phyloP scores from a whole-genome alignment of 2,329 filamentous ascomycete genomes.

The Incumbomyces lentus region DNA sequence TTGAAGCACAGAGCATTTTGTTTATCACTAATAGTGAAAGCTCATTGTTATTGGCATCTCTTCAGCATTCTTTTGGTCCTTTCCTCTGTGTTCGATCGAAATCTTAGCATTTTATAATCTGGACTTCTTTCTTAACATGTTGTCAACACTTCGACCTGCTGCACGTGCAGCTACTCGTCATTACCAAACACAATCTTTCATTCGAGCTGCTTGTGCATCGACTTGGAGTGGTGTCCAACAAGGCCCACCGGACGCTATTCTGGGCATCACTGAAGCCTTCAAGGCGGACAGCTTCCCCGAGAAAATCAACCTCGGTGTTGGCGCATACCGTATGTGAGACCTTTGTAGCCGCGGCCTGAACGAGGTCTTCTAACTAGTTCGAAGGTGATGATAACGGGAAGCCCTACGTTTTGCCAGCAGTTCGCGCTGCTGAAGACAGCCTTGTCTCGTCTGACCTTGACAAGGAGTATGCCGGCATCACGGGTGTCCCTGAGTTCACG shows the following conservation, averaged over 20 bases:
- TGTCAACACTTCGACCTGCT: slow-evolving; percentile 37
- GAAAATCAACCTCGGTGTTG: slow-evolving; percentile 98
- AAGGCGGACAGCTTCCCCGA: slow-evolving; percentile 87
- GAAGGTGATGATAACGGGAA: slow-evolving; percentile 81
- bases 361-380: background rate
- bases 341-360: background rate
- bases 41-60: no score
- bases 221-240: slow-evolving; percentile 87
- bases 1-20: no score
- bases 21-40: no score
- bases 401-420: slow-evolving; percentile 93
- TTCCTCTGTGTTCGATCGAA: no score
- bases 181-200: slow-evolving; percentile 8
- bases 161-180: slow-evolving; percentile 29
- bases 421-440: slow-evolving; percentile 78
- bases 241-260: slow-evolving; percentile 62
- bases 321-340: slow-evolving; percentile 65
- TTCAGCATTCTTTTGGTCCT: no score
- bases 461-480: slow-evolving; percentile 55
- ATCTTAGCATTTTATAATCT: no score
- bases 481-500: slow-evolving; percentile 88
- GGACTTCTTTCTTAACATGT: slow-evolving; percentile 30
- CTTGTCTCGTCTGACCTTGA: slow-evolving; percentile 68
- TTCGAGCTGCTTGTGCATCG: slow-evolving; percentile 52
- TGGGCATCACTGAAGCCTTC: slow-evolving; percentile 84